Evolutionary conservation across 495 filamentous ascomycete genomes (phyloP).

Genomic region (Podospora didyma): DNA sequence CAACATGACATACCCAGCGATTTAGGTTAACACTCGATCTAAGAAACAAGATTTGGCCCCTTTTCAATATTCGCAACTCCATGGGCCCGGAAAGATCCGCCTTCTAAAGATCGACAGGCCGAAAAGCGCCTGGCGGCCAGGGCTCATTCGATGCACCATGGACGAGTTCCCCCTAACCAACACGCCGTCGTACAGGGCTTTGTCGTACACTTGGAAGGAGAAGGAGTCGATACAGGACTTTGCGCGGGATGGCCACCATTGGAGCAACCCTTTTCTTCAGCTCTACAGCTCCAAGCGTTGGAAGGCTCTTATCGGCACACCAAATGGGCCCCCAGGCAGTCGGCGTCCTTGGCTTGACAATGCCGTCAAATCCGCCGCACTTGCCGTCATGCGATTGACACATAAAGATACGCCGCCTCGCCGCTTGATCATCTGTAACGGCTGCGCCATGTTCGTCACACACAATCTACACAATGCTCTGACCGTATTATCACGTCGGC

Average conservation of each 20-base stretch:
- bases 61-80: neutral
- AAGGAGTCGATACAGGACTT: neutral
- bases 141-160: neutral
- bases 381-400: neutral
- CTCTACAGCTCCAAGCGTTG: neutral
- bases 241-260: neutral
- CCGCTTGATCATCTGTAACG: slow-evolving; percentile 12
- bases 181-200: neutral
- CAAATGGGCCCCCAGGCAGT: neutral
- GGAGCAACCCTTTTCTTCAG: neutral
- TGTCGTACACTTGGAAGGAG: neutral
- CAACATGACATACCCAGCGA: no score
- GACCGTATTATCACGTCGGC: neutral
- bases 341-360: neutral
- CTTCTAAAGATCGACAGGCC: neutral
- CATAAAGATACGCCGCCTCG: neutral
- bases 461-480: slow-evolving; percentile 15
- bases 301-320: neutral
- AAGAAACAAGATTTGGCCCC: neutral
- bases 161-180: neutral
- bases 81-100: neutral
- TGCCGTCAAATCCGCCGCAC: neutral
- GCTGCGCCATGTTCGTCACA: slow-evolving; percentile 13
- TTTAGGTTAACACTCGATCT: no score
- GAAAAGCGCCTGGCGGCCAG: neutral